These are phyloP conservation scores for Dendrobium nobile DNA, from an alignment of 106 monocot genomes.

Conservation along the genomic window DNA sequence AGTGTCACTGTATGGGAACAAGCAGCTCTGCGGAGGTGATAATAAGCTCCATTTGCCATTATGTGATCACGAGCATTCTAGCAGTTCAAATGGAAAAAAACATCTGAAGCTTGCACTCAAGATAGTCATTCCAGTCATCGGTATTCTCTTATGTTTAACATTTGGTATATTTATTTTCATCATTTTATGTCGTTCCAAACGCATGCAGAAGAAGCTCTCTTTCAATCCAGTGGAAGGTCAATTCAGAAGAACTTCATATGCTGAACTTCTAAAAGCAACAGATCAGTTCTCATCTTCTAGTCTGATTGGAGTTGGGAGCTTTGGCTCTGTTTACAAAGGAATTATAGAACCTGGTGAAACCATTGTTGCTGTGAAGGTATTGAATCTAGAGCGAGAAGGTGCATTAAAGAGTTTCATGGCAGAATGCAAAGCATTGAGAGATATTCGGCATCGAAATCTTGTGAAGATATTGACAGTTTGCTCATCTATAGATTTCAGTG, in stretches of 20 bases:
- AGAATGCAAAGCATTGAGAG: constrained; percentile 6
- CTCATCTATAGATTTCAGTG: constrained; percentile 2
- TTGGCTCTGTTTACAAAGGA: constrained; percentile 15
- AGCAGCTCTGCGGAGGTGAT: constrained; percentile 8
- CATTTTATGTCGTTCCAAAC: not conserved
- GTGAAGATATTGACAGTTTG: constrained; percentile 10
- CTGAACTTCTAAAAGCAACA: constrained; percentile 17
- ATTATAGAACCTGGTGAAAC: constrained; percentile 8
- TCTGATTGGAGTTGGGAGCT: constrained; percentile 8
- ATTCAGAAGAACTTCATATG: constrained; percentile 9
- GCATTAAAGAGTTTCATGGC: constrained; percentile 9
- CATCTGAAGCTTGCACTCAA: not conserved
- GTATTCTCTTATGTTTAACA: not conserved
- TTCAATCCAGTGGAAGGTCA: not conserved
- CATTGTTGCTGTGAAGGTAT: constrained; percentile 14
- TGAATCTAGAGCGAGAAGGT: constrained; percentile 1
- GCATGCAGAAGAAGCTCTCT: not conserved
- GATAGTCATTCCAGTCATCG: not conserved
- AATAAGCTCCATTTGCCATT: not conserved
- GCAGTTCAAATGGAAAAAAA: not conserved
- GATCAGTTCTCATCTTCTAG: constrained; percentile 10
- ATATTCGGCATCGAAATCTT: constrained; percentile 13
- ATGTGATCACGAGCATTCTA: not conserved
- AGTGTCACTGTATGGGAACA: constrained; percentile 4
- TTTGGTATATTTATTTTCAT: not conserved